Conservation (phyloP, 2,329 filamentous ascomycete species). For the Sporothrix pallida region DNA sequence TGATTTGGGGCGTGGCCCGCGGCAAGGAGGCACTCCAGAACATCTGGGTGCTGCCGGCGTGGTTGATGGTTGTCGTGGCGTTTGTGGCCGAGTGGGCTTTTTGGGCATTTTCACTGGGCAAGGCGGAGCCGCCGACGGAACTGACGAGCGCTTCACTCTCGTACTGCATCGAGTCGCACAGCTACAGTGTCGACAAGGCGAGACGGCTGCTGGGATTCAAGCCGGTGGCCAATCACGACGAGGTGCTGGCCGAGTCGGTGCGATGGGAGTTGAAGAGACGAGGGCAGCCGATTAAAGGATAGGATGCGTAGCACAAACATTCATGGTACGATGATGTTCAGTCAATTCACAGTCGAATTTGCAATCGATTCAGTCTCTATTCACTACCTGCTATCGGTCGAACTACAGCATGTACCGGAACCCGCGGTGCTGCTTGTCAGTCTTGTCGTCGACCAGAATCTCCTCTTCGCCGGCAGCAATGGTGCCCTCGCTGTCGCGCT, state of each 20-base stretch:
- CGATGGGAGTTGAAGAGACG: constrained; percentile 33
- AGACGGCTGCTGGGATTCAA: constrained; percentile 36
- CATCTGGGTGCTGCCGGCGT: constrained; percentile 39
- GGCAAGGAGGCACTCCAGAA: constrained; percentile 33
- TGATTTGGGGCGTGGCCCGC: constrained; percentile 40
- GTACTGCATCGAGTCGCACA: constrained; percentile 39
- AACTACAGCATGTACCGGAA: background rate
- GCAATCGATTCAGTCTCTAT: no score
- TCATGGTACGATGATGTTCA: no score
- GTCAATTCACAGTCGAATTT: no score
- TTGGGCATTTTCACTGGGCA: constrained; percentile 41
- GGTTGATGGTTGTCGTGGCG: constrained; percentile 39
- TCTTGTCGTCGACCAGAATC: constrained; percentile 11
- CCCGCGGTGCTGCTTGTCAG: background rate
- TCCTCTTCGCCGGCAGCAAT: background rate
- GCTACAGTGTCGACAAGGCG: constrained; percentile 38
- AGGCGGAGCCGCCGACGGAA: constrained; percentile 39
- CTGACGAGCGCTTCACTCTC: constrained; percentile 39
- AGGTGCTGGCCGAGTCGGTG: constrained; percentile 35
- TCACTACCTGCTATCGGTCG: background rate
- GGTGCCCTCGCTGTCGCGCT: background rate
- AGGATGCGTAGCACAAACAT: no score
- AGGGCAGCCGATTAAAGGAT: background rate
- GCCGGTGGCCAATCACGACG: constrained; percentile 36
- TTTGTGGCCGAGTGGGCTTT: constrained; percentile 39